phyloP scores from a whole-genome alignment of 164 flowering plant genomes.

The Macadamia tetraphylla region DNA sequence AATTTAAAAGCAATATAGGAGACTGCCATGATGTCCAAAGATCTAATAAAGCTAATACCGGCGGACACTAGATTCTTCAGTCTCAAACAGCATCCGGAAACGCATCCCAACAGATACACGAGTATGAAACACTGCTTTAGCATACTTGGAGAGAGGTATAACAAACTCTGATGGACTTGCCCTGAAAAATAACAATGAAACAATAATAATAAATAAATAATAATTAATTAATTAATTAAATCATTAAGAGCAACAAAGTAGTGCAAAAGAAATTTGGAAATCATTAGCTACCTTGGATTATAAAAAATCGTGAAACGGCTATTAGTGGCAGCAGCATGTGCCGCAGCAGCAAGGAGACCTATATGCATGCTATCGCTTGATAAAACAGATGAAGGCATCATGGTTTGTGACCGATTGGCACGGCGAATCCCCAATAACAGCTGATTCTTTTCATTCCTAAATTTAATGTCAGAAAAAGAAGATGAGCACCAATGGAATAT shows the following conservation, averaged over 20 bases:
- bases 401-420: conserved; percentile 78
- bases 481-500: no score
- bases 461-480: no score
- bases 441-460: conserved; percentile 87
- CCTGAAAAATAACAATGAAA: conserved; percentile 30
- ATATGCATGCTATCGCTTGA: conserved; percentile 96
- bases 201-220: no score
- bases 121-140: conserved; percentile 77
- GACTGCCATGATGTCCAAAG: no score
- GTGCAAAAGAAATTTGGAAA: neutral
- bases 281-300: conserved; percentile 56
- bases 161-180: conserved; percentile 93
- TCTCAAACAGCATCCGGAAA: conserved; percentile 86
- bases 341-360: conserved; percentile 92
- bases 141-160: conserved; percentile 70
- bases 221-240: no score
- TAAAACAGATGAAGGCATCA: conserved; percentile 86
- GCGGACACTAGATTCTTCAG: conserved; percentile 89
- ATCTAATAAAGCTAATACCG: conserved; percentile 32
- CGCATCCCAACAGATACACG: conserved; percentile 94
- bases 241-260: neutral
- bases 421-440: conserved; percentile 83
- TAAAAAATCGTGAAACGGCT: conserved; percentile 82
- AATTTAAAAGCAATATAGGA: no score
- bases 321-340: conserved; percentile 88